These are phyloP conservation scores for Aspergillus fumigatiaffinis DNA, from an alignment of 2,329 filamentous ascomycete genomes.

Conservation along the genomic window DNA sequence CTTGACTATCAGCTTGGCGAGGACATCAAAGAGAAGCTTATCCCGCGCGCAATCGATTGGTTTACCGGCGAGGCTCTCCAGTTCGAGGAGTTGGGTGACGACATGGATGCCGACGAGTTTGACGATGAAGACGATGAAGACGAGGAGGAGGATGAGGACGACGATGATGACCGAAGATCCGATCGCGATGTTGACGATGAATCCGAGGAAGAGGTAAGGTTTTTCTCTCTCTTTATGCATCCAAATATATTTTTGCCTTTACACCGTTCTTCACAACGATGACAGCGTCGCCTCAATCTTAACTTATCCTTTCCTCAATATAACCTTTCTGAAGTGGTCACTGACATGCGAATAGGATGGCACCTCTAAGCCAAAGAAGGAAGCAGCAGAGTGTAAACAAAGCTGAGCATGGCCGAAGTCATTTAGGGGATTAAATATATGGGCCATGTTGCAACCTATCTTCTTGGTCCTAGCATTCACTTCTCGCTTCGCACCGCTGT, in stretches of 20 bases:
- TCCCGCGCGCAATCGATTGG: conserved; percentile 97
- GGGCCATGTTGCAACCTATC: not conserved
- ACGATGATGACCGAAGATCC: conserved; percentile 78
- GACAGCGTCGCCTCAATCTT: not conserved
- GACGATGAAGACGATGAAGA: conserved; percentile 93
- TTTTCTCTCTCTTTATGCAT: not conserved
- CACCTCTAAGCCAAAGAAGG: conserved; percentile 85
- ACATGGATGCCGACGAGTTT: conserved; percentile 75
- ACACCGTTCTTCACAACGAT: not conserved
- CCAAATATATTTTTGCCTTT: not conserved
- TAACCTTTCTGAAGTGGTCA: conserved; percentile 1
- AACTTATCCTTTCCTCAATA: not conserved
- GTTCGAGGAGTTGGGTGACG: conserved; percentile 89
- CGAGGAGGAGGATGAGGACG: conserved; percentile 77
- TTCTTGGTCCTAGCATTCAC: not conserved
- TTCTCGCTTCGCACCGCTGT: not conserved
- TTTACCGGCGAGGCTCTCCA: conserved; percentile 97
- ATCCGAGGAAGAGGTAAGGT: conserved; percentile 49
- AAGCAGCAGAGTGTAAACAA: conserved; percentile 94
- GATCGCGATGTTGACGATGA: conserved; percentile 59
- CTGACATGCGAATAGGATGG: conserved; percentile 62
- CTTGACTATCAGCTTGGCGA: conserved; percentile 98
- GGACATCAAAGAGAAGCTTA: conserved; percentile 99
- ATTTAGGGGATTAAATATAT: not conserved
- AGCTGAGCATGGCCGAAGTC: conserved; percentile 57